A percentile compares a stretch with the other conserved stretches of the same genome.
Evolutionary conservation across 2,329 filamentous ascomycete genomes (phyloP).

Genomic region (Xylaria sp.): DNA sequence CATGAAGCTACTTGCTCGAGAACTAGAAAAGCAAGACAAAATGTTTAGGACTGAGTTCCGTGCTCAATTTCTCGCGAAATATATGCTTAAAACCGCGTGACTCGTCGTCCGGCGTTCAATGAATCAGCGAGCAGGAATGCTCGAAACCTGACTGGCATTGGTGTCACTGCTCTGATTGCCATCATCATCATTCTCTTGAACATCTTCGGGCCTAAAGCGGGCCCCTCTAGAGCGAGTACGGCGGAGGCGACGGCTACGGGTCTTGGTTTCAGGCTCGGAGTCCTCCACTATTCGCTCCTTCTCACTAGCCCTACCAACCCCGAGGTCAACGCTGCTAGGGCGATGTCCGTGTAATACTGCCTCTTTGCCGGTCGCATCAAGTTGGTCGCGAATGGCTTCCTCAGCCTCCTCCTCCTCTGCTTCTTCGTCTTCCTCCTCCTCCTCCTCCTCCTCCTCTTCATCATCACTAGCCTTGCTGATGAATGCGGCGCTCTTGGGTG

Average conservation of each 20-base stretch:
- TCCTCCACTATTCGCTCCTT: slow-evolving; percentile 37
- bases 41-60: background rate
- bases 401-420: slow-evolving; percentile 35
- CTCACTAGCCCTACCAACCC: slow-evolving; percentile 23
- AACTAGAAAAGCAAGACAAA: background rate
- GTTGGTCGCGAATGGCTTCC: slow-evolving; percentile 21
- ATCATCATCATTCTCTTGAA: slow-evolving; percentile 15
- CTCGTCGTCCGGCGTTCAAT: background rate
- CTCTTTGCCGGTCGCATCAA: slow-evolving; percentile 20
- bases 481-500: slow-evolving; percentile 36
- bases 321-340: slow-evolving; percentile 38
- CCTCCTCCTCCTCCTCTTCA: slow-evolving; percentile 32
- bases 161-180: slow-evolving; percentile 46
- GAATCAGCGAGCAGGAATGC: slow-evolving; percentile 45
- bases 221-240: background rate
- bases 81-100: background rate
- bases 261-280: slow-evolving; percentile 37
- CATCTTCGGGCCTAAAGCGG: slow-evolving; percentile 10
- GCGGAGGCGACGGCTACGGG: slow-evolving; percentile 5
- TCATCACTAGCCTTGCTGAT: slow-evolving; percentile 41
- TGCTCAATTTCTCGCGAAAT: background rate
- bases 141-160: slow-evolving; percentile 47
- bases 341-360: slow-evolving; percentile 17
- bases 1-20: background rate
- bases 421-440: slow-evolving; percentile 32